A percentile compares a stretch with the other conserved stretches of the same genome.
Conservation (phyloP, 306 rosid genomes). For the Vachellia collinsii region DNA sequence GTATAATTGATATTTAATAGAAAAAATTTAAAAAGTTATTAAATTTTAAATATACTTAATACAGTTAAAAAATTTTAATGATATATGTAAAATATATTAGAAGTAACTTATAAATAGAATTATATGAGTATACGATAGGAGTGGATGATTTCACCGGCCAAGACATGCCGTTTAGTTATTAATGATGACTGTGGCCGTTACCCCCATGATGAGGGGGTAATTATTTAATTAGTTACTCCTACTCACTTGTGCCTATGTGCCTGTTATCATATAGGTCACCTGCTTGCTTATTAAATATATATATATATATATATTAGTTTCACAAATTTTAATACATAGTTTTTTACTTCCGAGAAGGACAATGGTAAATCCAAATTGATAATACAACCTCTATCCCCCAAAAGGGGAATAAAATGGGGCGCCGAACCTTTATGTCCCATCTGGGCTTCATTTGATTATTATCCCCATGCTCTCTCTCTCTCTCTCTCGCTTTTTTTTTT, state of each 20-base stretch:
- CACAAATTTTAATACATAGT: neutral
- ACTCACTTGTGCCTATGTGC: neutral
- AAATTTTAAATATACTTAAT: no score
- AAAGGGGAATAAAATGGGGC: conserved; percentile 49
- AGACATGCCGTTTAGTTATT: conserved; percentile 23
- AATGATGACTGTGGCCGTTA: conserved; percentile 28
- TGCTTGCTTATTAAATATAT: neutral
- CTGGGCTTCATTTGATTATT: conserved; percentile 38
- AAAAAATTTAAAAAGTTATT: no score
- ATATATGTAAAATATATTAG: no score
- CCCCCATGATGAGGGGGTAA: conserved; percentile 32
- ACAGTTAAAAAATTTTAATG: no score
- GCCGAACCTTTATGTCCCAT: conserved; percentile 70
- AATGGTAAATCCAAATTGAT: conserved; percentile 42
- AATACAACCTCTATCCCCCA: conserved; percentile 37
- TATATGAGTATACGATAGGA: conserved; percentile 29
- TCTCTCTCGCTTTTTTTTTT: neutral
- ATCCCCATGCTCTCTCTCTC: conserved; percentile 22
- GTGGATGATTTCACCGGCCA: conserved; percentile 23
- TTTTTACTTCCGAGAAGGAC: conserved; percentile 41
- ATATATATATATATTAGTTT: neutral
- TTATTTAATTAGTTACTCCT: neutral
- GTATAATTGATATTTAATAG: no score
- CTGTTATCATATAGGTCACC: conserved; percentile 1
- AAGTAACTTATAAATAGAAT: no score